phyloP scores from a whole-genome alignment of 2,329 filamentous ascomycete species.

The Cladophialophora chaetospira region DNA sequence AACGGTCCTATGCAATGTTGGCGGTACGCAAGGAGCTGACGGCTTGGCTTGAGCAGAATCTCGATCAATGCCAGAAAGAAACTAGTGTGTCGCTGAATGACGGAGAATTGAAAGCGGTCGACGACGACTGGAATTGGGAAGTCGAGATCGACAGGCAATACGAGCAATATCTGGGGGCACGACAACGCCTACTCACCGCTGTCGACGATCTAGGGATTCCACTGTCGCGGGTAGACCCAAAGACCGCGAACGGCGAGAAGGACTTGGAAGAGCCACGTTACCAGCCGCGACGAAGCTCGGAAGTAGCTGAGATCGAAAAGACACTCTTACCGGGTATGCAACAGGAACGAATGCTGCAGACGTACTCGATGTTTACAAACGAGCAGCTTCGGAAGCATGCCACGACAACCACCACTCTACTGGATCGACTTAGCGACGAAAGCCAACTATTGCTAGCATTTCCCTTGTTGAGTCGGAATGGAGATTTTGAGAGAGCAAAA shows the following conservation, averaged over 20 bases:
- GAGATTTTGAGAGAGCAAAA: constrained; percentile 18
- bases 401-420: constrained; percentile 14
- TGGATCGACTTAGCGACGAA: constrained; percentile 31
- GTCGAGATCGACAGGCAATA: constrained; percentile 22
- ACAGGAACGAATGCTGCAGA: constrained; percentile 13
- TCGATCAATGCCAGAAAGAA: constrained; percentile 23
- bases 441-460: constrained; percentile 33
- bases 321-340: constrained; percentile 14
- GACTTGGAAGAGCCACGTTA: neutral
- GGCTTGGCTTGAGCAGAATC: constrained; percentile 27
- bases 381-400: constrained; percentile 20
- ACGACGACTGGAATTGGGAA: neutral
- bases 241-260: no score
- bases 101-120: neutral
- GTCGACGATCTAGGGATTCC: constrained; percentile 10
- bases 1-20: constrained; percentile 16
- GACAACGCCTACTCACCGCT: constrained; percentile 16
- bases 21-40: constrained; percentile 24
- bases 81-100: neutral
- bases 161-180: constrained; percentile 26
- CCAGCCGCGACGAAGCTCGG: neutral
- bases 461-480: constrained; percentile 21
- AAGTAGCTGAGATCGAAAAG: constrained; percentile 19
- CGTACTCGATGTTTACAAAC: constrained; percentile 12
- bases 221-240: neutral